phyloP scores from a whole-genome alignment of 2,329 filamentous ascomycete species.

The Aspergillus chevalieri region DNA sequence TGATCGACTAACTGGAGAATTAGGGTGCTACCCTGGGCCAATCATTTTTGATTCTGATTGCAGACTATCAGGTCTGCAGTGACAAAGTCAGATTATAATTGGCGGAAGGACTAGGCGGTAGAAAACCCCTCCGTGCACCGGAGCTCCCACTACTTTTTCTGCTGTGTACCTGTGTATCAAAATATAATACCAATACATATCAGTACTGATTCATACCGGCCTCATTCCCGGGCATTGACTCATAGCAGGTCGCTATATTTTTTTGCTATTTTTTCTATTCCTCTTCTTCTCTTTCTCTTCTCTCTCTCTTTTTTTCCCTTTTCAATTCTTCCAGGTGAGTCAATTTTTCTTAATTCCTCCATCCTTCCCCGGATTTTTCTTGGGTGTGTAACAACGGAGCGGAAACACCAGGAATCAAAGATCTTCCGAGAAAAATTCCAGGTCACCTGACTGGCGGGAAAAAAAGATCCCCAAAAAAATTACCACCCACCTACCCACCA shows the following conservation, averaged over 20 bases:
- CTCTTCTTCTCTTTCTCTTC: slow-evolving; percentile 8
- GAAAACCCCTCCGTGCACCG: slow-evolving; percentile 21
- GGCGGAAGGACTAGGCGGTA: slow-evolving; percentile 10
- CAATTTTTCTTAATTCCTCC: not conserved
- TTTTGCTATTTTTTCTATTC: slow-evolving; percentile 1
- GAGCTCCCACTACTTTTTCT: slow-evolving; percentile 18
- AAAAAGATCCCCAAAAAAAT: slow-evolving; percentile 1
- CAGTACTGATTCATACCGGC: not conserved
- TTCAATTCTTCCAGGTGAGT: not conserved
- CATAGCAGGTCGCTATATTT: slow-evolving; percentile 14
- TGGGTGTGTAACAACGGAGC: slow-evolving; percentile 18
- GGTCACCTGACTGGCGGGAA: not conserved
- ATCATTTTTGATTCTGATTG: not conserved
- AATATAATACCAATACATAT: not conserved
- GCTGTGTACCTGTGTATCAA: not conserved
- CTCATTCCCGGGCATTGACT: slow-evolving; percentile 19
- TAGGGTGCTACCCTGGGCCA: not conserved
- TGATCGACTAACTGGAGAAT: not conserved
- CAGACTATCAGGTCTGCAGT: not conserved
- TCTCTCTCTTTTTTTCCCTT: slow-evolving; percentile 5
- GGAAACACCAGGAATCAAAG: slow-evolving; percentile 11
- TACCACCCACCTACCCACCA: not conserved
- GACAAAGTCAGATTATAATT: not conserved
- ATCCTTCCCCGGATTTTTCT: slow-evolving; percentile 2
- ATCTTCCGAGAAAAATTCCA: not conserved